Conservation (phyloP, 495 filamentous ascomycete species). For the Hyaloscypha hepaticicola region DNA sequence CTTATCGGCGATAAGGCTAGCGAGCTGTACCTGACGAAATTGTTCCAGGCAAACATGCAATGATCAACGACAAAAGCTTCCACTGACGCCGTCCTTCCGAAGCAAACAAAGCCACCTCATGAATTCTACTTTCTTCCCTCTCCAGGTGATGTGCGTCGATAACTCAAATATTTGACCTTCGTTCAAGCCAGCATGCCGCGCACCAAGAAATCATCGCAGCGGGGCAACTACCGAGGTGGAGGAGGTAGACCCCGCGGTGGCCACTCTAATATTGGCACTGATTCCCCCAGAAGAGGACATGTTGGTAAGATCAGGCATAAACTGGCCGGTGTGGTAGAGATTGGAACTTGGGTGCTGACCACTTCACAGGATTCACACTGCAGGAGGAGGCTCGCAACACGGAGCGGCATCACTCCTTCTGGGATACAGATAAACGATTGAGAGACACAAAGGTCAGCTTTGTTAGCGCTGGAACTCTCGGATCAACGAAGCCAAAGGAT, state of each 20-base stretch:
- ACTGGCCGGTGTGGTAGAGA: neutral
- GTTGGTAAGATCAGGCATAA: constrained; percentile 6
- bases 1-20: neutral
- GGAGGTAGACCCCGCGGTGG: neutral
- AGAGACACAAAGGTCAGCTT: constrained; percentile 63
- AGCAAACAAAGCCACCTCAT: neutral
- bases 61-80: neutral
- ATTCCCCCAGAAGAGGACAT: neutral
- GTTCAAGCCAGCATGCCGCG: constrained; percentile 7
- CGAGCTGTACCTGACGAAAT: neutral
- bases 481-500: constrained; percentile 39
- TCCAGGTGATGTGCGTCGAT: neutral
- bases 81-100: neutral
- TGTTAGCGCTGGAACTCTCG: constrained; percentile 65
- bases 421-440: constrained; percentile 42
- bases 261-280: constrained; percentile 9
- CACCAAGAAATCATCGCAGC: constrained; percentile 2
- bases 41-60: neutral
- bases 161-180: neutral
- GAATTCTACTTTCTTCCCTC: neutral
- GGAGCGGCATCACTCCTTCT: constrained; percentile 51
- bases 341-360: neutral
- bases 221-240: neutral
- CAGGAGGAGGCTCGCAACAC: constrained; percentile 78
- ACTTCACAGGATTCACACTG: constrained; percentile 38